phyloP scores from a whole-genome alignment of 2,329 filamentous ascomycete genomes.

The Beauveria caledonica region DNA sequence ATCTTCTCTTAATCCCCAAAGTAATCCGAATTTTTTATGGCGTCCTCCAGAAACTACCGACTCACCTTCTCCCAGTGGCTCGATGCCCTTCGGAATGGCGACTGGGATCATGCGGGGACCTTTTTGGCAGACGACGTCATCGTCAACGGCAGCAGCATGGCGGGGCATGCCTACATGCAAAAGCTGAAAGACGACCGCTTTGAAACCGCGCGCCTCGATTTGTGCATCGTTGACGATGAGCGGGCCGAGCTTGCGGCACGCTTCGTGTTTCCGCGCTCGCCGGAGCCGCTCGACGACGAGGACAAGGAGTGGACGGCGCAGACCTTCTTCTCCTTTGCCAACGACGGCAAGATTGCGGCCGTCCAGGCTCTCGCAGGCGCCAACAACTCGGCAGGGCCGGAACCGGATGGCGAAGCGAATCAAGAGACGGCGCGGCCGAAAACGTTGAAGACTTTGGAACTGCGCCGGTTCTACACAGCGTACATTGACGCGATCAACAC shows the following conservation, averaged over 20 bases:
- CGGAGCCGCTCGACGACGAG: neutral
- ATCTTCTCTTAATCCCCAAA: no score
- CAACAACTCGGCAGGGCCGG: neutral
- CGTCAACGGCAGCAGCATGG: neutral
- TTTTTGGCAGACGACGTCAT: neutral
- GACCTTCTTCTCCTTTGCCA: neutral
- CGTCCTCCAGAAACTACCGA: neutral
- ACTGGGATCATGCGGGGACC: neutral
- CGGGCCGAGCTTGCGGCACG: neutral
- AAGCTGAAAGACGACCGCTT: neutral
- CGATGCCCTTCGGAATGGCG: neutral
- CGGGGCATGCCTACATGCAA: neutral
- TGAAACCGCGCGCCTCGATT: neutral
- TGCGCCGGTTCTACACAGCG: conserved; percentile 17
- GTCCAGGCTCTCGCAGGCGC: neutral
- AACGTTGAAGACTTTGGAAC: neutral
- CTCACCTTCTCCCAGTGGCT: neutral
- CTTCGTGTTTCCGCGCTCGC: neutral
- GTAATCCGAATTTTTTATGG: neutral
- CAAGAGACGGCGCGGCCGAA: neutral
- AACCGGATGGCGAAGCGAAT: neutral
- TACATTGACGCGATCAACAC: conserved; percentile 27
- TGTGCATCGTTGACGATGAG: neutral
- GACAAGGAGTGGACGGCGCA: neutral
- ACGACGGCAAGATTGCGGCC: neutral